phyloP scores from a whole-genome alignment of 1,284 basidiomycete species.

The Cutaneotrichosporon sp. region DNA sequence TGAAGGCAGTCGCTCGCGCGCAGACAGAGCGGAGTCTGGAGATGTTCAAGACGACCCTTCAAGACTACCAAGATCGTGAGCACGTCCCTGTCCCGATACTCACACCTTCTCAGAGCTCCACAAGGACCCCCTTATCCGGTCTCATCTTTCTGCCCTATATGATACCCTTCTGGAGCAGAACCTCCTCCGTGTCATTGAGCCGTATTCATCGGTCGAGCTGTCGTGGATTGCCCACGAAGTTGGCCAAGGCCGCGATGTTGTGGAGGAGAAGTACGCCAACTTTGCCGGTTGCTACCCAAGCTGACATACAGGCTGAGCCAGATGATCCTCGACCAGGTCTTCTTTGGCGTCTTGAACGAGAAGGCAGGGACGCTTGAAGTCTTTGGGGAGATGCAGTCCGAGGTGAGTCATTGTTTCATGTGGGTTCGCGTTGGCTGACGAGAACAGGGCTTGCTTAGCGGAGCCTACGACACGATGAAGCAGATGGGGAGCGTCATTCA shows the following conservation, averaged over 20 bases:
- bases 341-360: constrained; percentile 93
- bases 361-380: constrained; percentile 88
- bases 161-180: constrained; percentile 97
- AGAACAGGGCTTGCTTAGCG: constrained; percentile 53
- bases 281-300: not conserved
- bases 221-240: constrained; percentile 86
- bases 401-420: constrained; percentile 60
- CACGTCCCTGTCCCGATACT: not conserved
- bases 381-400: constrained; percentile 79
- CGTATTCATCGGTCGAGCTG: constrained; percentile 89
- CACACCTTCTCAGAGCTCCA: constrained; percentile 69
- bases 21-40: constrained; percentile 86
- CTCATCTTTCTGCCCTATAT: constrained; percentile 88
- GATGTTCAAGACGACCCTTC: constrained; percentile 82
- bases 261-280: constrained; percentile 81
- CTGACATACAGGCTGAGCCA: constrained; percentile 71
- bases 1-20: constrained; percentile 92
- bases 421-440: constrained; percentile 14
- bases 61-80: constrained; percentile 82
- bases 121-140: constrained; percentile 89
- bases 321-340: constrained; percentile 96
- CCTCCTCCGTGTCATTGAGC: constrained; percentile 89
- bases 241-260: constrained; percentile 84
- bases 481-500: constrained; percentile 91
- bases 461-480: constrained; percentile 83